phyloP scores from a whole-genome alignment of 2,329 filamentous ascomycete species.

The Thermomyces lanuginosus region DNA sequence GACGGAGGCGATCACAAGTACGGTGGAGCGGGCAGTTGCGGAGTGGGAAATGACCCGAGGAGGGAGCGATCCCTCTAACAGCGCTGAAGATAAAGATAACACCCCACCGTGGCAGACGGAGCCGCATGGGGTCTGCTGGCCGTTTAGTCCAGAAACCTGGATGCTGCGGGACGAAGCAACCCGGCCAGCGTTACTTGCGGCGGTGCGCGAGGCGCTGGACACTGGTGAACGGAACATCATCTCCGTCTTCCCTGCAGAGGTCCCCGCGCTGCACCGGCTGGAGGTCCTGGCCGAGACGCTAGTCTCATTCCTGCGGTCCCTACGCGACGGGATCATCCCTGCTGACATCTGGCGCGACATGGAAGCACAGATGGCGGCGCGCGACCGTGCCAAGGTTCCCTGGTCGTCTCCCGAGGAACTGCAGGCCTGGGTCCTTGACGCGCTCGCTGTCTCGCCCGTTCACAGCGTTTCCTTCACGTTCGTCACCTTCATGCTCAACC shows the following conservation, averaged over 20 bases:
- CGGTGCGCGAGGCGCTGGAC: constrained; percentile 52
- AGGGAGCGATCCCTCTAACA: constrained; percentile 10
- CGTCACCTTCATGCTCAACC: constrained; percentile 57
- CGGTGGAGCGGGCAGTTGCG: constrained; percentile 41
- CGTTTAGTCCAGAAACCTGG: constrained; percentile 40
- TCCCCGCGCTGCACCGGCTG: constrained; percentile 49
- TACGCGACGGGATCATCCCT: constrained; percentile 67
- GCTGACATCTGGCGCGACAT: constrained; percentile 53
- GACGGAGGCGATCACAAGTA: constrained; percentile 58
- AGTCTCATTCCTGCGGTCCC: constrained; percentile 53
- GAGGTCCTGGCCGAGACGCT: constrained; percentile 60
- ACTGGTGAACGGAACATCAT: constrained; percentile 47
- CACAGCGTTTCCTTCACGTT: constrained; percentile 87
- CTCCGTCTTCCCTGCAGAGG: constrained; percentile 45
- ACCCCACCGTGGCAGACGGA: constrained; percentile 38
- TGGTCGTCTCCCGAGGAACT: constrained; percentile 37
- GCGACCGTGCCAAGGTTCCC: constrained; percentile 34
- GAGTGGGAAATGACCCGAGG: constrained; percentile 46
- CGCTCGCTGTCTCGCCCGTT: constrained; percentile 52
- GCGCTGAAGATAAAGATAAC: too few species aligned
- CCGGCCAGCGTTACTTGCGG: constrained; percentile 28
- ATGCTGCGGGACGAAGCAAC: constrained; percentile 23
- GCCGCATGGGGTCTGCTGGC: constrained; percentile 36
- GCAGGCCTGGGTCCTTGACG: constrained; percentile 51
- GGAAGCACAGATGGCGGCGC: constrained; percentile 39